These are phyloP conservation scores for Basipetospora chlamydospora DNA, from an alignment of 2,329 filamentous ascomycete species.

Conservation along the genomic window DNA sequence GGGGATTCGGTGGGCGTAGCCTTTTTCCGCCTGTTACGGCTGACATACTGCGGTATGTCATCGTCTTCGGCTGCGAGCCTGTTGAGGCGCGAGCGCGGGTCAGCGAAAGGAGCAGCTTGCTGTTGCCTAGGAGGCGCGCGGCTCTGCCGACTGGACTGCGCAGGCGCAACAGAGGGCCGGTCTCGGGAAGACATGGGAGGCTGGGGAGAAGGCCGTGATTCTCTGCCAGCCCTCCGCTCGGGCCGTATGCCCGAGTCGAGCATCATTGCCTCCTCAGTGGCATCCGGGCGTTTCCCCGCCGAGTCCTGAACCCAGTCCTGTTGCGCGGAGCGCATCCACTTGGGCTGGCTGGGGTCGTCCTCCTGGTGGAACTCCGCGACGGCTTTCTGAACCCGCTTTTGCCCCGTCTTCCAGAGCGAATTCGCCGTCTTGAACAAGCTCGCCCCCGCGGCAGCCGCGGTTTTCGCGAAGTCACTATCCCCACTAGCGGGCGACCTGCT, in stretches of 20 bases:
- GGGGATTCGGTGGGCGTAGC: slow-evolving; percentile 34
- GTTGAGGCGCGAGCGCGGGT: slow-evolving; percentile 40
- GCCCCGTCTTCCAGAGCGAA: slow-evolving; percentile 84
- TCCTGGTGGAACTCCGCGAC: slow-evolving; percentile 69
- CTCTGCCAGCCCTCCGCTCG: slow-evolving; percentile 1
- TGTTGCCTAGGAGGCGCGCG: slow-evolving; percentile 45
- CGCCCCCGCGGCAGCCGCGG: slow-evolving; percentile 67
- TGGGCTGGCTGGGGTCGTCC: slow-evolving; percentile 63
- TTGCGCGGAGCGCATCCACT: slow-evolving; percentile 80
- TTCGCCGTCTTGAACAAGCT: slow-evolving; percentile 88
- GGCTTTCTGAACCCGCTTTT: slow-evolving; percentile 84
- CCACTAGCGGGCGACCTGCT: slow-evolving; percentile 30
- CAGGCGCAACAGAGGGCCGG: slow-evolving; percentile 27
- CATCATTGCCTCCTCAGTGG: slow-evolving; percentile 65
- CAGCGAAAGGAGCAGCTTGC: slow-evolving; percentile 17
- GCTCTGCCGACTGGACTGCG: slow-evolving; percentile 24
- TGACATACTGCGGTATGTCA: slow-evolving; percentile 71
- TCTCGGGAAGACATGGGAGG: slow-evolving; percentile 21
- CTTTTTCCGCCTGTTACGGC: slow-evolving; percentile 68
- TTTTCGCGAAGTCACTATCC: slow-evolving; percentile 55
- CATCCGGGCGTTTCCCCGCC: slow-evolving; percentile 21
- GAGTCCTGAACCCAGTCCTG: slow-evolving; percentile 23
- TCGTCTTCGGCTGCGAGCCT: slow-evolving; percentile 67
- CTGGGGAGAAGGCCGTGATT: neutral
- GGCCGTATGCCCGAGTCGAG: slow-evolving; percentile 43